Conservation (phyloP, 352 stramenopile genomes). For the Phytophthora europaea region DNA sequence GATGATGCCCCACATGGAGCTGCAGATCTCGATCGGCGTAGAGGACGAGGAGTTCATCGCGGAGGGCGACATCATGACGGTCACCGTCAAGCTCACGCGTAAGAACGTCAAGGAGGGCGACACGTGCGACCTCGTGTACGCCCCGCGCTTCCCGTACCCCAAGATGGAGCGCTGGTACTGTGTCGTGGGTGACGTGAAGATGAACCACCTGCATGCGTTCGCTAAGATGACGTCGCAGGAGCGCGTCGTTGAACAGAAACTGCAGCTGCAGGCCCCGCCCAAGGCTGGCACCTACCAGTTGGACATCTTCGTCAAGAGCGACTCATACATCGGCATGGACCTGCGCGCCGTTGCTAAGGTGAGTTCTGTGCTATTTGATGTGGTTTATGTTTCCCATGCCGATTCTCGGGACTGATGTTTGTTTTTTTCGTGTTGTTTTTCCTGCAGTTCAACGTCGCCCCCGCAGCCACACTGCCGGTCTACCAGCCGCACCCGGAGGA, state of each 20-base stretch:
- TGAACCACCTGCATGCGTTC: conserved; percentile 96
- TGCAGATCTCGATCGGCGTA: conserved; percentile 93
- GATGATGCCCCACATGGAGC: conserved; percentile 96
- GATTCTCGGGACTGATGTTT: not conserved
- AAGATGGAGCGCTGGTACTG: conserved; percentile 98
- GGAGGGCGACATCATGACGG: conserved; percentile 99
- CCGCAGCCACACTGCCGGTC: conserved; percentile 94
- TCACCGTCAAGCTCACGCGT: conserved; percentile 96
- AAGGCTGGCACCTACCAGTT: conserved; percentile 96
- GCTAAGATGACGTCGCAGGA: conserved; percentile 96
- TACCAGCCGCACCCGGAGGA: conserved; percentile 98
- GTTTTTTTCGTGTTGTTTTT: conserved; percentile 16
- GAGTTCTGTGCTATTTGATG: conserved; percentile 13
- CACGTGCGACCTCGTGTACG: conserved; percentile 96
- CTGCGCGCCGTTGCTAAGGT: conserved; percentile 92
- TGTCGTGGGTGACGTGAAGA: conserved; percentile 94
- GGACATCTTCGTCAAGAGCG: conserved; percentile 98
- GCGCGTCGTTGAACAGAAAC: conserved; percentile 90
- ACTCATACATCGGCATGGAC: conserved; percentile 98
- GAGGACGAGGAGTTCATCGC: conserved; percentile 96
- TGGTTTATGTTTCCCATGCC: not conserved
- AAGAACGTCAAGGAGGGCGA: conserved; percentile 97
- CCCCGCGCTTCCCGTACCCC: conserved; percentile 95
- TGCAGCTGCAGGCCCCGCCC: conserved; percentile 97
- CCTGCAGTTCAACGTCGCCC: conserved; percentile 93